phyloP scores from a whole-genome alignment of 2,329 filamentous ascomycete genomes.

The Colletotrichum australisinense region DNA sequence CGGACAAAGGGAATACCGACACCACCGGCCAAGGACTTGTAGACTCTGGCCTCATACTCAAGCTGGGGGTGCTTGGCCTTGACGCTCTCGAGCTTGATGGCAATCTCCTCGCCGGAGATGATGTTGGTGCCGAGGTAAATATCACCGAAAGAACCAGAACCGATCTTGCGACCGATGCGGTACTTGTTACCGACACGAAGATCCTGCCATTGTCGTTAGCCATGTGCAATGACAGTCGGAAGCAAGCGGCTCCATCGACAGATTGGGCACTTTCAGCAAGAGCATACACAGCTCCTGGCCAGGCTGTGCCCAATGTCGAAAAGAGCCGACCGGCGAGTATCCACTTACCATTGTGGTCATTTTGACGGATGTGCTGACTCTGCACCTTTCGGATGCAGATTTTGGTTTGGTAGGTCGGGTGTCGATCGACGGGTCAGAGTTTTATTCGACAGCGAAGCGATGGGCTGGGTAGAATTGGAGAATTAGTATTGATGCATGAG shows the following conservation, averaged over 20 bases:
- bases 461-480: background rate
- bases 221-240: background rate
- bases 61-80: slow-evolving; percentile 99
- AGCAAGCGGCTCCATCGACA: background rate
- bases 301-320: background rate
- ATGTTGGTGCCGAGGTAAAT: slow-evolving; percentile 99
- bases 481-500: slow-evolving; percentile 16
- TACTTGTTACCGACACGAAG: slow-evolving; percentile 99
- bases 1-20: slow-evolving; percentile 98
- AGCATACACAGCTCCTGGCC: background rate
- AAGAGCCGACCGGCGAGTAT: background rate
- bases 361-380: slow-evolving; percentile 40
- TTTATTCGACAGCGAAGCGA: background rate
- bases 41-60: slow-evolving; percentile 97
- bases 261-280: background rate
- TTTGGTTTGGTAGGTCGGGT: background rate
- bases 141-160: slow-evolving; percentile 96
- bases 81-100: slow-evolving; percentile 99
- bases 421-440: background rate
- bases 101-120: slow-evolving; percentile 99
- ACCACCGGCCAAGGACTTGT: slow-evolving; percentile 89
- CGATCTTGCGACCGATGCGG: slow-evolving; percentile 99
- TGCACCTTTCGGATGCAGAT: slow-evolving; percentile 33
- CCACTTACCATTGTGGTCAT: slow-evolving; percentile 66
- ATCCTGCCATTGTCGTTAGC: slow-evolving; percentile 70